A percentile compares a stretch with the other conserved stretches of the same genome.
Conservation (phyloP, 208 protist species). For the Crithidia brevicula region DNA sequence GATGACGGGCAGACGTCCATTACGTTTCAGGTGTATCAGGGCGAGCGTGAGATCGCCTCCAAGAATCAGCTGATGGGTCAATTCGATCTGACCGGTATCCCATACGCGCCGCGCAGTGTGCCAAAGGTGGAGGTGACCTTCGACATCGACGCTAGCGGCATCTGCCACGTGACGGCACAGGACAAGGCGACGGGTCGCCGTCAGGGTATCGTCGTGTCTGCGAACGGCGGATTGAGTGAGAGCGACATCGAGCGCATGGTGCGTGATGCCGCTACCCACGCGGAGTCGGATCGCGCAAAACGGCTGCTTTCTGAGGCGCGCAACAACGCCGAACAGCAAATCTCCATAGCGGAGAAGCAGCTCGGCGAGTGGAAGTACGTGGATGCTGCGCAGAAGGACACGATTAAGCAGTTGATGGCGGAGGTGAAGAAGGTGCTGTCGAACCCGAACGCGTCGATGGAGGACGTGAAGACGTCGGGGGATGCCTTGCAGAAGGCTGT, state of each 20-base stretch:
- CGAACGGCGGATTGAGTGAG: slow-evolving; percentile 79
- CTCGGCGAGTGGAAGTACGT: slow-evolving; percentile 90
- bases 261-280: slow-evolving; percentile 81
- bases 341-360: slow-evolving; percentile 73
- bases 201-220: slow-evolving; percentile 96
- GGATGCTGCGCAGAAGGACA: slow-evolving; percentile 73
- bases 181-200: slow-evolving; percentile 97
- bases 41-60: slow-evolving; percentile 92
- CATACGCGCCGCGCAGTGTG: slow-evolving; percentile 87
- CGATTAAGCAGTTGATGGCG: slow-evolving; percentile 48
- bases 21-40: slow-evolving; percentile 95
- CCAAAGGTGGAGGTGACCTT: slow-evolving; percentile 98
- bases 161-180: slow-evolving; percentile 97
- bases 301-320: slow-evolving; percentile 79
- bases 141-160: slow-evolving; percentile 98
- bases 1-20: slow-evolving; percentile 86
- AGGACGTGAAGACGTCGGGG: slow-evolving; percentile 52
- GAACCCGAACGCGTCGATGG: slow-evolving; percentile 74
- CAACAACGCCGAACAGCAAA: slow-evolving; percentile 83
- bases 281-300: slow-evolving; percentile 79
- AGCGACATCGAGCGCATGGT: slow-evolving; percentile 90
- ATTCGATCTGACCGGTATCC: slow-evolving; percentile 95
- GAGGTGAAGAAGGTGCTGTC: slow-evolving; percentile 68
- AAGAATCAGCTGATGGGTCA: slow-evolving; percentile 96
- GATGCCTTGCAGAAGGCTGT: slow-evolving; percentile 88